Conservation (phyloP, 2,329 filamentous ascomycete species). For the Keithomyces neogunnii region DNA sequence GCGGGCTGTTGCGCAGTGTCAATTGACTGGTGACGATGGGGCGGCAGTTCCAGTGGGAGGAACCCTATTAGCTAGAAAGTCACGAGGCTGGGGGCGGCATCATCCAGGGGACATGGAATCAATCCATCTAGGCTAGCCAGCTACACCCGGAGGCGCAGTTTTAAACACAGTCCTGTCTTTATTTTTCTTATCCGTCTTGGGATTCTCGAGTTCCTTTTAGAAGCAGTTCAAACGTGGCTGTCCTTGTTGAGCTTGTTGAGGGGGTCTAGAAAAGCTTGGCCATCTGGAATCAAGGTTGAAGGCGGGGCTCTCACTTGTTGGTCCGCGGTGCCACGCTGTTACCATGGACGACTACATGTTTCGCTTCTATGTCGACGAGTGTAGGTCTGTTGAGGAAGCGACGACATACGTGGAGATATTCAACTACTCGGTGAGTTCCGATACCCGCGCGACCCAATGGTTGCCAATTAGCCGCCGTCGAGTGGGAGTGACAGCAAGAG, state of each 20-base stretch:
- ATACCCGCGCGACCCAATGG: too few relatives aligned
- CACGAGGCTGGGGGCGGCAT: conserved; percentile 5
- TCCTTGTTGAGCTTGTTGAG: not conserved
- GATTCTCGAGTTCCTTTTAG: too few relatives aligned
- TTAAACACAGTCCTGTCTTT: not conserved
- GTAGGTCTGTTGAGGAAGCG: conserved; percentile 39
- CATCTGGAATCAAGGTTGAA: not conserved
- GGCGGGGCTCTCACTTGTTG: not conserved
- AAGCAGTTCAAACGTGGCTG: too few relatives aligned
- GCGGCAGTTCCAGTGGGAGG: too few relatives aligned
- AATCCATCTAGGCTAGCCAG: not conserved
- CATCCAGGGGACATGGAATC: conserved; percentile 1
- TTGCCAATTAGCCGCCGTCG: too few relatives aligned
- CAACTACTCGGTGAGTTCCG: conserved; percentile 42
- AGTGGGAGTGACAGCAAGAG: too few relatives aligned
- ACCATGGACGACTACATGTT: conserved; percentile 55
- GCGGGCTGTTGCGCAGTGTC: too few relatives aligned
- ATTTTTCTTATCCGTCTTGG: not conserved
- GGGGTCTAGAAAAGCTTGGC: not conserved
- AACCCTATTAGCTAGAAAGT: not conserved
- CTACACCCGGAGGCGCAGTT: not conserved
- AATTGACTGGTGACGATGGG: too few relatives aligned
- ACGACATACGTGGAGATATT: conserved; percentile 51
- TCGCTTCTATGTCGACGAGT: conserved; percentile 36
- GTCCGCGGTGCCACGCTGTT: too few relatives aligned